Evolutionary conservation across 257 asterid species (phyloP), one percentile per base, ranked within the genome.

Genomic region (Schizonepeta tenuifolia): DNA sequence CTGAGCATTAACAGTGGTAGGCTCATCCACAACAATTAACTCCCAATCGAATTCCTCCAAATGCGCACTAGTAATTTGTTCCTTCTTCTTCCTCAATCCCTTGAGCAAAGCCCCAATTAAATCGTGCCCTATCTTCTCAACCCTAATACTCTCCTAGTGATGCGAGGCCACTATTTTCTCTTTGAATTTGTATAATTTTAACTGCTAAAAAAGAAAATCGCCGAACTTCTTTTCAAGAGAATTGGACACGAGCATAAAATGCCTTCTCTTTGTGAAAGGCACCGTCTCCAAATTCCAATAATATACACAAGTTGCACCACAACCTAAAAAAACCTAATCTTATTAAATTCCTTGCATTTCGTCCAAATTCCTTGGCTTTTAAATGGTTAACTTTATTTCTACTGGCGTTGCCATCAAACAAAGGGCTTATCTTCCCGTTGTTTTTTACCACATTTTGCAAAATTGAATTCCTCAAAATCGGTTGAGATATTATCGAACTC

Each of bases 41-140:
- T 93, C 98, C 98, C 98, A 93, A 17, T 87, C 84, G 78, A 93
- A 72, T 17, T 92, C 96, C 75, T 87, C 94, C 73, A 93, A 78
- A 84, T 89, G 98, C 50, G 96, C n/a, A n/a, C n/a, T n/a, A n/a
- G n/a, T 96, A 83, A 14, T 91, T 96, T 4, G 36, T 33, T 33
- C 7, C 6, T 33, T 65, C 1, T 89, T 89, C 20, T n/a, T n/a
- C n/a, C 79, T 85, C 84, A 91, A 73, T 33, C 96, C 98, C 75
- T 82, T 89, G 80, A 86, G 89, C 71, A 91, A 69, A 31, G 94
- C 94, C 68, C 76, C 88, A 35, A 93, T 89, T 74, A 91, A 80
- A 4, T 89, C 92, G 49, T 79, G 86, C 11, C 97, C 82, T 67
- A 93, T 86, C 44, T 79, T 49, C 53, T 87, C 88, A 47, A 91